These are phyloP conservation scores for Carnegiea gigantea DNA, from an alignment of 179 eudicot species.

Conservation along the genomic window DNA sequence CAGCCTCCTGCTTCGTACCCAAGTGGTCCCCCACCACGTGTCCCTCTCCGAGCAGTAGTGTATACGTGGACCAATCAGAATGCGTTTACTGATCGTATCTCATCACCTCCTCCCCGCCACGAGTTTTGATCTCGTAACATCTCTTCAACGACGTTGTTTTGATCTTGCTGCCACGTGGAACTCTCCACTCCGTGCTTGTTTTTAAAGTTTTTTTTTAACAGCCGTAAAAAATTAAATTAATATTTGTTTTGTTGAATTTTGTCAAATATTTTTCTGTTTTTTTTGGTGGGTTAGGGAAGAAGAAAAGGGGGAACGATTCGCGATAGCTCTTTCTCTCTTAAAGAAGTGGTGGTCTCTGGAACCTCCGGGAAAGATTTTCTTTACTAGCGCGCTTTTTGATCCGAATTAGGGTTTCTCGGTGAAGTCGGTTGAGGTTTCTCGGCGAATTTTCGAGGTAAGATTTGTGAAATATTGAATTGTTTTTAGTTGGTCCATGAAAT, in stretches of 20 bases:
- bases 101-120: slow-evolving; percentile 56
- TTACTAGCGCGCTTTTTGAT: slow-evolving; percentile 6
- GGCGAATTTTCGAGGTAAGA: slow-evolving; percentile 13
- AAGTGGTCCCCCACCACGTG: slow-evolving; percentile 37
- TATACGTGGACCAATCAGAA: slow-evolving; percentile 53
- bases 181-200: neutral
- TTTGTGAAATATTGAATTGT: neutral
- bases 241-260: neutral
- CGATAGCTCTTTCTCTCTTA: slow-evolving; percentile 6
- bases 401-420: slow-evolving; percentile 28
- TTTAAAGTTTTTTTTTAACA: neutral
- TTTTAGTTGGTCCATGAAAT: neutral
- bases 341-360: slow-evolving; percentile 22
- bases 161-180: slow-evolving; percentile 66
- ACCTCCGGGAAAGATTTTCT: slow-evolving; percentile 18
- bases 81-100: slow-evolving; percentile 55
- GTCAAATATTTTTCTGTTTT: neutral
- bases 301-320: neutral
- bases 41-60: neutral
- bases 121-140: slow-evolving; percentile 37
- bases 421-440: neutral
- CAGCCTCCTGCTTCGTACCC: neutral
- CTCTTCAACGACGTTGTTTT: slow-evolving; percentile 34
- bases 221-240: neutral
- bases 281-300: neutral